phyloP scores from a whole-genome alignment of 352 stramenopile genomes.

The Phytophthora sojae region DNA sequence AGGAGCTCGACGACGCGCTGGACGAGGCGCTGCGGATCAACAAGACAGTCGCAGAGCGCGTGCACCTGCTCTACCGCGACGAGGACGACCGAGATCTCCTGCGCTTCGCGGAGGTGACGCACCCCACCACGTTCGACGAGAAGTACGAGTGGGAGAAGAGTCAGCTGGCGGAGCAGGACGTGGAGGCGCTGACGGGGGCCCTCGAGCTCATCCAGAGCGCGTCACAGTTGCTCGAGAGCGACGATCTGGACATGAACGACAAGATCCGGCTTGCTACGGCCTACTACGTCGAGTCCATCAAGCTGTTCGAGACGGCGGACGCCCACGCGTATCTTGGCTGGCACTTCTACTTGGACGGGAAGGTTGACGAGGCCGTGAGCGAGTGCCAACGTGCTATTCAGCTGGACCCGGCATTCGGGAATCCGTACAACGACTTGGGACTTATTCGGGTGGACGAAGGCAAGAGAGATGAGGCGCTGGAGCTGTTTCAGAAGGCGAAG shows the following conservation, averaged over 20 bases:
- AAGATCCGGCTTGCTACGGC: constrained; percentile 66
- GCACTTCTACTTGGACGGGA: constrained; percentile 71
- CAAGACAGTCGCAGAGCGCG: constrained; percentile 68
- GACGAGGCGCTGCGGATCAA: constrained; percentile 75
- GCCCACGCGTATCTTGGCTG: constrained; percentile 73
- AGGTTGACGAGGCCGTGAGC: constrained; percentile 57
- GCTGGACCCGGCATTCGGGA: constrained; percentile 74
- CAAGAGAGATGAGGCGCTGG: constrained; percentile 57
- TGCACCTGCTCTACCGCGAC: constrained; percentile 69
- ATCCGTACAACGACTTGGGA: constrained; percentile 78
- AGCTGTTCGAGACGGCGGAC: constrained; percentile 70
- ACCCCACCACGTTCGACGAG: constrained; percentile 50
- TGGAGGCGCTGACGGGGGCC: constrained; percentile 47
- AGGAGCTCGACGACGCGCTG: constrained; percentile 46
- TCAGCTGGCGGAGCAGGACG: constrained; percentile 24
- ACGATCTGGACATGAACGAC: constrained; percentile 51
- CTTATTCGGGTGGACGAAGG: constrained; percentile 72
- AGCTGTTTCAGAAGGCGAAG: constrained; percentile 75
- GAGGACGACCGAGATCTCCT: constrained; percentile 55
- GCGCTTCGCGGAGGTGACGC: constrained; percentile 36
- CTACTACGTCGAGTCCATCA: constrained; percentile 77
- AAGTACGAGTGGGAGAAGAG: constrained; percentile 62
- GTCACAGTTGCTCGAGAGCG: constrained; percentile 50
- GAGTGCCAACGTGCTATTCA: constrained; percentile 71
- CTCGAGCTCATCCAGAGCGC: constrained; percentile 70